Base-by-base conservation (phyloP, 257 asterid species). In the Ilex aquifolium region DNA sequence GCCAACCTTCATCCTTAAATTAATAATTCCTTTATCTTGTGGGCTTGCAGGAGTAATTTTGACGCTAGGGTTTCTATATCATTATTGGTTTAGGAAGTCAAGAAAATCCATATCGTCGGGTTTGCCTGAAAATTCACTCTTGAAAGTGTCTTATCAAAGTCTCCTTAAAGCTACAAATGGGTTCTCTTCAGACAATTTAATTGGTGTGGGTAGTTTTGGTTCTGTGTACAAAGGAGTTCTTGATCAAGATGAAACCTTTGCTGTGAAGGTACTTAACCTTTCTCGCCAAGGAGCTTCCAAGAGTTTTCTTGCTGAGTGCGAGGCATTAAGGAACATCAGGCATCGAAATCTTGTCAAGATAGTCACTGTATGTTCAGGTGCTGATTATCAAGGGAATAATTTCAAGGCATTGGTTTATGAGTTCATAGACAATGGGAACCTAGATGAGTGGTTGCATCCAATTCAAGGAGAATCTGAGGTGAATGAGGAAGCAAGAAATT, bases 271-370 rank as follows among this genome's bases (percentile, higher is more conserved):
- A 39, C 59, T 69, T 21, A 69, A 74, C 14, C 75, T 69, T 60
- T 46, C 56, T 2, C 50, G 55, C 29, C 40, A n/a, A 27, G 79
- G 79, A 65, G 72, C 79, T 13, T 31, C 31, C 13, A 69, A 59
- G 63, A 65, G 72, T 55, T 74, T 74, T 27, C 7, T 74, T 21
- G 68, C 72, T 0, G 76, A 74, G 32, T 74, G 76, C 15, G 72
- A 74, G 55, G 69, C 72, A 12, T 52, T 74, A 15, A 69, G 69
- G 57, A 66, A 56, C 15, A 65, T 61, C 44, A 71, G 74, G 58
- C 79, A 74, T 27, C 61, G 69, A 17, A 74, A 74, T 64, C 52
- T 74, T 30, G 76, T 69, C 8, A 74, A 74, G 39, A 29, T 74
- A 48, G 15, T 74, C 27, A 69, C 79, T 13, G 66, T 72, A 21